Evolutionary conservation across 2,329 filamentous ascomycete genomes (phyloP).

Genomic region (Ascomycota sp.): DNA sequence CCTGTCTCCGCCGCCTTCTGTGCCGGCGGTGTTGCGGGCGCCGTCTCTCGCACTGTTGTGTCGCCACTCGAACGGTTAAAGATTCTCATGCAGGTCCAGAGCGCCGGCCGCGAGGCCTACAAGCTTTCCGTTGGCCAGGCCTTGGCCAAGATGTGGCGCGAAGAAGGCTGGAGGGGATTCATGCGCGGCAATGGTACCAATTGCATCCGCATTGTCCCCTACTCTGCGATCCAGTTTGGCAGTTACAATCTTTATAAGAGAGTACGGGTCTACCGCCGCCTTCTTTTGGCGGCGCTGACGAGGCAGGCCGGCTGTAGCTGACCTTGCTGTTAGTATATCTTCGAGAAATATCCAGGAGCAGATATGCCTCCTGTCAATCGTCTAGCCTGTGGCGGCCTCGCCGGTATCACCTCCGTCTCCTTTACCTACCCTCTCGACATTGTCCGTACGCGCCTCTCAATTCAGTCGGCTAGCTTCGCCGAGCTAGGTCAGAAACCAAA

Average conservation of each 20-base stretch:
- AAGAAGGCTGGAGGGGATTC: conserved; percentile 91
- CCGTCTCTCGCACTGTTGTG: conserved; percentile 91
- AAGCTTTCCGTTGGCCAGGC: conserved; percentile 78
- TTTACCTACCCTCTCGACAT: conserved; percentile 95
- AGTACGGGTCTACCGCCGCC: conserved; percentile 25
- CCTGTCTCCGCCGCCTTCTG: conserved; percentile 81
- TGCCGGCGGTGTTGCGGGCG: conserved; percentile 79
- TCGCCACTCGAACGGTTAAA: conserved; percentile 89
- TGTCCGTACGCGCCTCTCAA: conserved; percentile 81
- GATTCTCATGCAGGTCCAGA: conserved; percentile 94
- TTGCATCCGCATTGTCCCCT: conserved; percentile 92
- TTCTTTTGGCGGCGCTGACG: not conserved
- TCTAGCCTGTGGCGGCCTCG: conserved; percentile 71
- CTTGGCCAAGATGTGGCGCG: conserved; percentile 81
- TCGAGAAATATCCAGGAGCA: conserved; percentile 51
- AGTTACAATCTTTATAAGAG: conserved; percentile 95
- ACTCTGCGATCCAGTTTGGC: conserved; percentile 93
- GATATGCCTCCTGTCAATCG: conserved; percentile 53
- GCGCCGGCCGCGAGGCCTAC: conserved; percentile 73
- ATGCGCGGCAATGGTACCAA: conserved; percentile 97
- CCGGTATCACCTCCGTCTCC: conserved; percentile 85
- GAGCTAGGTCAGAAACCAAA: conserved; percentile 40
- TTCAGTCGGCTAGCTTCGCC: conserved; percentile 91
- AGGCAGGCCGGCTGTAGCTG: not conserved
- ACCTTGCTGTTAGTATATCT: conserved; percentile 33